Evolutionary conservation across 139 green algal genomes (phyloP), one percentile per base, ranked within the genome.

Genomic region (Bryopsis sp.): DNA sequence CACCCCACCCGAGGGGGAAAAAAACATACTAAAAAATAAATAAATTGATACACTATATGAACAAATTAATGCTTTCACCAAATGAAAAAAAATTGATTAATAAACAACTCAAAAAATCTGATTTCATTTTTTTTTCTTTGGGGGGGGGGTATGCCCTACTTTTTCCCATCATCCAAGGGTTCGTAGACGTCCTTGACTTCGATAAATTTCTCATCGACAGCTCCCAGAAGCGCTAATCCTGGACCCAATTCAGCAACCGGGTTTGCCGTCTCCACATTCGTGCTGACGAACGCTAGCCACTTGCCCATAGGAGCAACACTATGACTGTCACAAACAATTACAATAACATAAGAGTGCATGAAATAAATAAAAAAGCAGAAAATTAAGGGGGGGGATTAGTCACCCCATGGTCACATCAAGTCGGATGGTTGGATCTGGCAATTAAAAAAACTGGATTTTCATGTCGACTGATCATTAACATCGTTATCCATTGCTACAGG

Each of bases 231-330:
- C 19, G 85, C 82, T 59, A 99, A 72, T 5, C 93, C 83, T 15
- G 83, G 68, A 28, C 75, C 74, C 59, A 89, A 77, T 77, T 89
- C 83, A 39, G 80, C 77, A 63, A 85, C 77, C 6, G 88, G 87
- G 47, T 83, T 70, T 15, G 62, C 63, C 0, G 91, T 97, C 77
- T 97, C 93, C 39, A 97, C 89, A 3, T 82, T 94, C 22, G 94
- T 97, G 72, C 74, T 89, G 66, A 99, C 93, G 80, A 98, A 98
- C 11, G 94, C 94, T n/a, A 99, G 76, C 82, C 84, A 99, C 79
- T 97, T 98, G 81, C 85, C 77, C 69, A 84, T 82, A 7, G 87
- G 73, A 0, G 85, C 88, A 8, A 99, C 91, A 74, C 93, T 93
- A 86, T 99, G 94, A 4, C 72, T 77, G 47, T 58, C 6, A 47